A percentile compares a stretch with the other conserved stretches of the same genome.
phyloP scores from a whole-genome alignment of 441 rosid species.

The Macaranga tanarius region DNA sequence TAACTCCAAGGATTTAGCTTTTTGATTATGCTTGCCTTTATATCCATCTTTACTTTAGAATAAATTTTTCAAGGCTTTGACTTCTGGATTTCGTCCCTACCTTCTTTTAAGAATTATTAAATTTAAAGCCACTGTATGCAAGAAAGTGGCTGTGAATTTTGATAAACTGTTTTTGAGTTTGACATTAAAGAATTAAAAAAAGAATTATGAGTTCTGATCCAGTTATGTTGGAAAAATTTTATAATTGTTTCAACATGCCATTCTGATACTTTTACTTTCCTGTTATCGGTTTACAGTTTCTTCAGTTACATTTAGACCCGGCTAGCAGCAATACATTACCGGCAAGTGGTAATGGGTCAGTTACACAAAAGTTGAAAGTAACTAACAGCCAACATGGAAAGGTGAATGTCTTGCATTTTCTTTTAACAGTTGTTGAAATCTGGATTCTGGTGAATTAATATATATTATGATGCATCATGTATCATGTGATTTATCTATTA shows the following conservation, averaged over 20 bases:
- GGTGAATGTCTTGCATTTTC: conserved; percentile 42
- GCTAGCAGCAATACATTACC: conserved; percentile 77
- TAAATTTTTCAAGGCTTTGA: not conserved
- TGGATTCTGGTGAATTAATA: not conserved
- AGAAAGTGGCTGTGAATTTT: not conserved
- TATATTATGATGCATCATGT: not conserved
- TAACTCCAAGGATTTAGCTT: conserved; percentile 25
- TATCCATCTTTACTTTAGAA: not conserved
- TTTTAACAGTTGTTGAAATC: not conserved
- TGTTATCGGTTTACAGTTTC: conserved; percentile 58
- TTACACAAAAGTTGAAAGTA: conserved; percentile 69
- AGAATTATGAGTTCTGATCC: not conserved
- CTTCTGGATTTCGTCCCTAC: not conserved
- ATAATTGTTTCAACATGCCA: not conserved
- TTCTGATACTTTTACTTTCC: conserved; percentile 13
- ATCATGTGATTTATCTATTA: not conserved
- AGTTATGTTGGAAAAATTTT: not conserved
- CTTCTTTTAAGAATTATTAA: not conserved
- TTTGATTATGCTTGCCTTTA: not conserved
- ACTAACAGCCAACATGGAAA: conserved; percentile 95
- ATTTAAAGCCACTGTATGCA: conserved; percentile 1
- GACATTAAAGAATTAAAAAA: not conserved
- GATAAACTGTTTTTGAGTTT: not conserved
- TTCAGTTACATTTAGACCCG: conserved; percentile 92
- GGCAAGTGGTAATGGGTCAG: conserved; percentile 56